A percentile compares a stretch with the other conserved stretches of the same genome.
Evolutionary conservation across 345 rosid genomes (phyloP).

Genomic region (Cochlearia excelsa): DNA sequence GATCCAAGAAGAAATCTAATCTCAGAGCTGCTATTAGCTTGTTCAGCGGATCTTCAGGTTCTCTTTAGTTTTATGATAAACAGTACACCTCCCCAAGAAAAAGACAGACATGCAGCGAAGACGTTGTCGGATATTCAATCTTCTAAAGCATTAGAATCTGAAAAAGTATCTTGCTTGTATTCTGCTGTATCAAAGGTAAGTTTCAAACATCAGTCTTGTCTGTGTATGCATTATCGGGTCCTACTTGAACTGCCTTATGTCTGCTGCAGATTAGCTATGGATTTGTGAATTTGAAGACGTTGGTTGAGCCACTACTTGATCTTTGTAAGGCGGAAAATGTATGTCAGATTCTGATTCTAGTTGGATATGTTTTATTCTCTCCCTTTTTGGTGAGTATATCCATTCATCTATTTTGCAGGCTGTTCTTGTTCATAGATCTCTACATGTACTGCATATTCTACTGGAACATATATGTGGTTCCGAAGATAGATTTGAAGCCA

Average conservation of each 20-base stretch:
- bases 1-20: slow-evolving; percentile 48
- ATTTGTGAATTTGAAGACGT: slow-evolving; percentile 50
- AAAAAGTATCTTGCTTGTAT: slow-evolving; percentile 45
- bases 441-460: slow-evolving; percentile 49
- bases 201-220: slow-evolving; percentile 13
- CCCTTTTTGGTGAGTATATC: slow-evolving; percentile 19
- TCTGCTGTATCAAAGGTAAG: slow-evolving; percentile 58
- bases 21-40: slow-evolving; percentile 55
- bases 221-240: neutral
- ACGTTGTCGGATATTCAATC: slow-evolving; percentile 36
- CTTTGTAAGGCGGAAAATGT: slow-evolving; percentile 65
- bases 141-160: slow-evolving; percentile 45
- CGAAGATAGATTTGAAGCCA: slow-evolving; percentile 45
- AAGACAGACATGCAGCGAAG: slow-evolving; percentile 29
- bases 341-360: slow-evolving; percentile 32
- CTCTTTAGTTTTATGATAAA: slow-evolving; percentile 53
- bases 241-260: neutral
- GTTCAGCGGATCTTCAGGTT: slow-evolving; percentile 55
- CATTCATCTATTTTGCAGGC: slow-evolving; percentile 46
- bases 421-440: slow-evolving; percentile 52
- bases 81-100: slow-evolving; percentile 35
- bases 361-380: slow-evolving; percentile 6
- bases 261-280: slow-evolving; percentile 66
- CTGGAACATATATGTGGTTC: slow-evolving; percentile 57
- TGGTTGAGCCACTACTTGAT: slow-evolving; percentile 64